A percentile compares a stretch with the other conserved stretches of the same genome.
Evolutionary conservation across 1,284 basidiomycete genomes (phyloP).

Genomic region (Moesziomyces sp.): DNA sequence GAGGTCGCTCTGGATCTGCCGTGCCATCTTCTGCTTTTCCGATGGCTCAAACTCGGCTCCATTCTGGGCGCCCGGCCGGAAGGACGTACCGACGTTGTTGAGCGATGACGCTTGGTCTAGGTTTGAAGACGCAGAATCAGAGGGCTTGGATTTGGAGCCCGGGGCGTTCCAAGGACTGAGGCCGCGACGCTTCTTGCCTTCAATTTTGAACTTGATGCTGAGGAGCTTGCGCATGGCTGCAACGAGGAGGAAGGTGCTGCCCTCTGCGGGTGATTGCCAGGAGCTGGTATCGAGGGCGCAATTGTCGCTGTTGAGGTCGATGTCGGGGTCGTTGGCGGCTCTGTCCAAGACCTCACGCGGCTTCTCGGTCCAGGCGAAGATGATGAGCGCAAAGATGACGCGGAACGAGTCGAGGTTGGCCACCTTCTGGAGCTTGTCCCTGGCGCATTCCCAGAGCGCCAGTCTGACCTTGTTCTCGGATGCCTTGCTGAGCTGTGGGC

Average conservation of each 20-base stretch:
- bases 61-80: no score
- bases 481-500: slow-evolving; percentile 1
- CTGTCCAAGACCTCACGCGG: slow-evolving; percentile 24
- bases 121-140: not conserved
- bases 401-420: slow-evolving; percentile 33
- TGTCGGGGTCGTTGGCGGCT: not conserved
- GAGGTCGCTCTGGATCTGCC: slow-evolving; percentile 15
- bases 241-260: slow-evolving; percentile 27
- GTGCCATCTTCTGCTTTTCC: slow-evolving; percentile 3
- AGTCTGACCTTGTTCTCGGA: slow-evolving; percentile 23
- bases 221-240: slow-evolving; percentile 29
- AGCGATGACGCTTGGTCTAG: no score
- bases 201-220: slow-evolving; percentile 28
- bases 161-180: slow-evolving; percentile 13
- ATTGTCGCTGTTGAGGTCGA: slow-evolving; percentile 23
- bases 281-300: slow-evolving; percentile 29
- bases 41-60: not conserved
- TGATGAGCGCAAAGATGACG: slow-evolving; percentile 36
- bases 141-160: not conserved
- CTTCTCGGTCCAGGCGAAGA: slow-evolving; percentile 41
- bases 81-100: not conserved
- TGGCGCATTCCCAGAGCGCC: slow-evolving; percentile 25
- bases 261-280: slow-evolving; percentile 36
- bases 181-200: slow-evolving; percentile 18
- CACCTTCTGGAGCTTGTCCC: slow-evolving; percentile 27